Evolutionary conservation across 129 eudicot species (phyloP).

Genomic region (Tagetes erecta): DNA sequence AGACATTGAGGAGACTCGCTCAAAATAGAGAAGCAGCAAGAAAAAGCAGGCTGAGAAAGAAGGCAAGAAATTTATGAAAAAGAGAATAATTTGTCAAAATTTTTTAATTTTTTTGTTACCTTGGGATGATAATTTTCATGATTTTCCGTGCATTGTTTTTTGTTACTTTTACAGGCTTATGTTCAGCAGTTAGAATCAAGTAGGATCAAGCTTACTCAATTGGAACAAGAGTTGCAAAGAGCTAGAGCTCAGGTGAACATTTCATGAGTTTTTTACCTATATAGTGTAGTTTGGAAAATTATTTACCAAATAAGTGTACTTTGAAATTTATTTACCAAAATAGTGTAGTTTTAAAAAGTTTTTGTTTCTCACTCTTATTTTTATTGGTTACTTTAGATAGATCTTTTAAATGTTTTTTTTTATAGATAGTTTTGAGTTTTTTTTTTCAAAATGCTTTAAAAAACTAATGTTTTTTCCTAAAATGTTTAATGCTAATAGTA

Average conservation of each 20-base stretch:
- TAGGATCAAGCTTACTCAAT: constrained; percentile 87
- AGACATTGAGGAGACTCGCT: constrained; percentile 97
- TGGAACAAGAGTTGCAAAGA: constrained; percentile 94
- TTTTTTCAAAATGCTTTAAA: too few species aligned
- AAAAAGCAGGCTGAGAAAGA: constrained; percentile 96
- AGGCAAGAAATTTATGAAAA: constrained; percentile 53
- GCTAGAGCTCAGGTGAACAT: constrained; percentile 79
- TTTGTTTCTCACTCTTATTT: too few species aligned
- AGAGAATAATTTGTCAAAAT: constrained; percentile 30
- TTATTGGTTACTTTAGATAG: too few species aligned
- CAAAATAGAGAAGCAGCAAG: constrained; percentile 99
- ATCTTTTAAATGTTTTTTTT: too few species aligned
- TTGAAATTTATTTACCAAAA: too few species aligned
- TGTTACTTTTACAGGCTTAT: constrained; percentile 70
- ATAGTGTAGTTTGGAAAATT: too few species aligned
- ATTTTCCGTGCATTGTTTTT: constrained; percentile 26
- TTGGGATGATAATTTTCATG: constrained; percentile 21
- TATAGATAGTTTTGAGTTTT: too few species aligned
- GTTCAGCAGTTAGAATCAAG: constrained; percentile 97
- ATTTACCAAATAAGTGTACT: too few species aligned
- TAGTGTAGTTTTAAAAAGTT: too few species aligned
- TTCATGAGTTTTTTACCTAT: constrained; percentile 21
- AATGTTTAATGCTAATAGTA: too few species aligned
- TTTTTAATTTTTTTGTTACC: constrained; percentile 25
- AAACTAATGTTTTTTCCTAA: too few species aligned